Evolutionary conservation across 257 asterid genomes (phyloP), one percentile per base, ranked within the genome.

Genomic region (Capsicum baccatum): DNA sequence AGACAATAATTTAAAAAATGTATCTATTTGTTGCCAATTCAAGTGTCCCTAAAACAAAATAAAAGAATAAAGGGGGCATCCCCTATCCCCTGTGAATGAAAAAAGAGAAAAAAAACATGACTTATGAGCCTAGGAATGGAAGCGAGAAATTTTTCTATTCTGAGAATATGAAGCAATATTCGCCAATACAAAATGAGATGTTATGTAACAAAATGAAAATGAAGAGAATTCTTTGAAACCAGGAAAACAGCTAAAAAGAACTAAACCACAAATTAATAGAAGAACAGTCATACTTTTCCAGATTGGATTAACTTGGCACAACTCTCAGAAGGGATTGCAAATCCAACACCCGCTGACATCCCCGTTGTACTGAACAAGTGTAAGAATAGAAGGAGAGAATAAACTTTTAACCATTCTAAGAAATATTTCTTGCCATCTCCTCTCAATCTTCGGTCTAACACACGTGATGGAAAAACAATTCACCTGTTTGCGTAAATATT

Each of bases 301-400:
- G 85, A 86, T 84, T 92, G 94, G 91, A 96, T 93, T 78, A 96
- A 94, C 91, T 94, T 56, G 99, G 99, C 50, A 94, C 98, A 84
- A 94, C 94, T 91, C 92, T 96, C 58, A 39, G 98, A 94, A 81
- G 99, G 98, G 83, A 96, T 96, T 44, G 98, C 98, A 54, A 96
- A 96, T 68, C 99, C 99, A 9, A 96, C 97, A 64, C 99, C 99
- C 21, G 98, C 98, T 26, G 99, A 96, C 60, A 98, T 93, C 85
- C 99, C 99, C 94, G 91, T 85, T 84, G 64, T 60, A 60, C 57
- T 37, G 17, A 81, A 63, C 47, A 63, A 60, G 64, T 63, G 19
- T 63, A 19, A 81, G 60, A 64, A 50, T 19, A 48, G 26, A 9
- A 50, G 55, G 48, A 64, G n/a, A 26, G 54, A 6, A 64, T 26